A percentile compares a stretch with the other conserved stretches of the same genome.
Evolutionary conservation across 169 alveolate species (phyloP).

Genomic region (Amoebophrya sp.): DNA sequence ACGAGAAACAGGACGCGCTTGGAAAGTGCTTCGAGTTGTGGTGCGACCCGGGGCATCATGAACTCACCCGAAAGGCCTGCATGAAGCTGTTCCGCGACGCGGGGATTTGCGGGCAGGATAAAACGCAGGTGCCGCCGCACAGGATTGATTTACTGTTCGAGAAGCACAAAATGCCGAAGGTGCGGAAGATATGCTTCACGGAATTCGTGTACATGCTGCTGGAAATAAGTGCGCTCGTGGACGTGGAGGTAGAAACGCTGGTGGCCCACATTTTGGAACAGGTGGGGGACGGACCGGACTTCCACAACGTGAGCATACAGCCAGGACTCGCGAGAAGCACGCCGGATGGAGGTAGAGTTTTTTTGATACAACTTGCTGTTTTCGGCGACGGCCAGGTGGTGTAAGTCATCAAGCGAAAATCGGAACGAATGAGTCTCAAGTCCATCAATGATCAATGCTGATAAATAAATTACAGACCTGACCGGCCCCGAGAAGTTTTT

Average conservation of each 20-base stretch:
- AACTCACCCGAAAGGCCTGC: neutral
- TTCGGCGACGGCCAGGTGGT: too few relatives aligned
- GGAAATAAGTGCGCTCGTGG: neutral
- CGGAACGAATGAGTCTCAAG: too few relatives aligned
- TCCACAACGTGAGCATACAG: neutral
- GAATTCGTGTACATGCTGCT: neutral
- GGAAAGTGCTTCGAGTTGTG: neutral
- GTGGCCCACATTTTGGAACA: neutral
- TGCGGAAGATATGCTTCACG: neutral
- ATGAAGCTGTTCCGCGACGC: neutral
- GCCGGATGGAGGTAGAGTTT: neutral
- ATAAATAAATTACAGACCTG: neutral
- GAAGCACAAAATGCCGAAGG: neutral
- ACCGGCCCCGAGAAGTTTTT: slow-evolving; percentile 3
- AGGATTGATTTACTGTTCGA: neutral
- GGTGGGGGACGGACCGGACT: neutral
- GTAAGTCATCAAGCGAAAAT: too few relatives aligned
- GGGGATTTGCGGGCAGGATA: neutral
- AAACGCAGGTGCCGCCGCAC: neutral
- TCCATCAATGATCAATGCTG: too few relatives aligned
- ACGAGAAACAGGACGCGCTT: neutral
- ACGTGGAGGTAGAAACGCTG: neutral
- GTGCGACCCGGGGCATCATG: neutral
- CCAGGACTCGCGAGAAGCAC: neutral
- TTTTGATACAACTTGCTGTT: too few relatives aligned